Evolutionary conservation across 129 eudicot species (phyloP).

Genomic region (Helianthus tuberosus): DNA sequence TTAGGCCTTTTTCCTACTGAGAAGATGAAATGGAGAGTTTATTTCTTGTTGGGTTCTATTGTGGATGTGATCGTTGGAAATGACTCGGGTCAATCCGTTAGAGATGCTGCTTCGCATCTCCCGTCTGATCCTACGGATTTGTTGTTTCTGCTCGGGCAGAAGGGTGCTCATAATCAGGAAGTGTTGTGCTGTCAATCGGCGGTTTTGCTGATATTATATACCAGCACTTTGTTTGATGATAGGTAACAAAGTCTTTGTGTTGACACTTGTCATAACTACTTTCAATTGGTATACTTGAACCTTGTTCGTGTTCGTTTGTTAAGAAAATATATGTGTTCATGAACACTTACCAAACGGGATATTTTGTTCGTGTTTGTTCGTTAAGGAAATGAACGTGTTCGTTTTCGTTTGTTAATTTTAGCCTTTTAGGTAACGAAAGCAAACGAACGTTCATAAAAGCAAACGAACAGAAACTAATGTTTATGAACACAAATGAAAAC

Average conservation of each 20-base stretch:
- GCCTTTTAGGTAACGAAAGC: neutral
- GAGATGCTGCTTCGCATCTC: conserved; percentile 73
- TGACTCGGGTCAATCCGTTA: conserved; percentile 67
- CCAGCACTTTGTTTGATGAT: conserved; percentile 79
- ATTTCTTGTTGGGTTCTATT: conserved; percentile 70
- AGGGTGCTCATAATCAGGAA: conserved; percentile 57
- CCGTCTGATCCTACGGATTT: conserved; percentile 90
- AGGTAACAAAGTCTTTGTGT: conserved; percentile 52
- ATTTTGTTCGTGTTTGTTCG: too few relatives aligned
- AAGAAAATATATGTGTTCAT: too few relatives aligned
- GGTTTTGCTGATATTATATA: conserved; percentile 65
- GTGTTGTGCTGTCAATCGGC: conserved; percentile 73
- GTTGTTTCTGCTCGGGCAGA: conserved; percentile 81
- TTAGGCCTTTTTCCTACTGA: conserved; percentile 83
- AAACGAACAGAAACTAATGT: too few relatives aligned
- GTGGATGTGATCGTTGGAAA: conserved; percentile 66
- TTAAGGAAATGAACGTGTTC: too few relatives aligned
- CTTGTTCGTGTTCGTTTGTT: neutral
- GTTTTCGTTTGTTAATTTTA: too few relatives aligned
- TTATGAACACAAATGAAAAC: too few relatives aligned
- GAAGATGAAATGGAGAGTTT: conserved; percentile 76
- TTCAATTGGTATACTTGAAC: conserved; percentile 10
- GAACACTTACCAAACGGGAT: too few relatives aligned
- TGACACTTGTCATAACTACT: conserved; percentile 14
- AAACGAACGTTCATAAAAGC: too few relatives aligned